These are phyloP conservation scores for Exophiala viscosa DNA, from an alignment of 2,329 filamentous ascomycete genomes.

Conservation along the genomic window DNA sequence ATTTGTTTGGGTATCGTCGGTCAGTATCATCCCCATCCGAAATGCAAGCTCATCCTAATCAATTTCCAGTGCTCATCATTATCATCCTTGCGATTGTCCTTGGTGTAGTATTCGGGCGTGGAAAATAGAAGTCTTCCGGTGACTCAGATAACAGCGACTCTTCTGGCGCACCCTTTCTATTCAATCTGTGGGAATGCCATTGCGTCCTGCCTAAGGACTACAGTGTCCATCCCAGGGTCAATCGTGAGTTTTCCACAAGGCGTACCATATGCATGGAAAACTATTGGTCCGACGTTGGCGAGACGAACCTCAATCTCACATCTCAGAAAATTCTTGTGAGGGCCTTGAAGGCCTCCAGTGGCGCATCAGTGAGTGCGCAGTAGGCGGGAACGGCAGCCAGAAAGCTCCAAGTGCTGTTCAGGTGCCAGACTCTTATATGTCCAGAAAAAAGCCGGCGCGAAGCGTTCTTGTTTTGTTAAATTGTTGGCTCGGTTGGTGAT, in stretches of 20 bases:
- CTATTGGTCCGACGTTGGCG: background rate
- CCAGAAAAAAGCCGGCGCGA: conserved; percentile 22
- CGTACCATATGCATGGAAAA: background rate
- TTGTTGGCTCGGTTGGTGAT: conserved; percentile 7
- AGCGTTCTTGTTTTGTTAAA: conserved; percentile 9
- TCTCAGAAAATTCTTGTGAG: background rate
- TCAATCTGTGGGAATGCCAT: background rate
- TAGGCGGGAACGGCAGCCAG: background rate
- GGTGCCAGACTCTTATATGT: conserved; percentile 13
- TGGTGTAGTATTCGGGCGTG: conserved; percentile 46
- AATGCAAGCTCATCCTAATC: conserved; percentile 5
- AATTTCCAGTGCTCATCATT: conserved; percentile 49
- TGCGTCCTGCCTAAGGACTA: background rate
- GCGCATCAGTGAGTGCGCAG: background rate
- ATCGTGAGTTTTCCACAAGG: background rate
- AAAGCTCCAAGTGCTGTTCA: background rate
- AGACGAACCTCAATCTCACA: background rate
- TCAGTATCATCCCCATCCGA: conserved; percentile 39
- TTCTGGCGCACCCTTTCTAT: background rate
- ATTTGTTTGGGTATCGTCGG: conserved; percentile 75
- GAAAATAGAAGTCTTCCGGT: conserved; percentile 22
- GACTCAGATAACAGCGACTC: background rate
- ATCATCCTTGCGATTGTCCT: conserved; percentile 51
- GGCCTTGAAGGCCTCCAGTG: background rate
- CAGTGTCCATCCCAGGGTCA: background rate